A percentile compares a stretch with the other conserved stretches of the same genome.
Evolutionary conservation across 2,329 filamentous ascomycete species (phyloP).

Genomic region (Sclerotinia glacialis): DNA sequence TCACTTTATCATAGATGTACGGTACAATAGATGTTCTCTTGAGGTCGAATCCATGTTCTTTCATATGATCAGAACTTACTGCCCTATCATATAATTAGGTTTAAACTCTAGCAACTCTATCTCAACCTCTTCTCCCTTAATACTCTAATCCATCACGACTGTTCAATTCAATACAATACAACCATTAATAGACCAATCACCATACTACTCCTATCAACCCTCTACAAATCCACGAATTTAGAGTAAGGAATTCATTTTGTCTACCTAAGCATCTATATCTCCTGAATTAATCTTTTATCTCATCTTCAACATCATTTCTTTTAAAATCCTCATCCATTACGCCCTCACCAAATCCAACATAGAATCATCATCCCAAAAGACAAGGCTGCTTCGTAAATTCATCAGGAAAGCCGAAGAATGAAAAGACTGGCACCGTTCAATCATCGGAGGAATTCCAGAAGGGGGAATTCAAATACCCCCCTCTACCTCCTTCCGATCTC

Average conservation of each 20-base stretch:
- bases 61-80: too few relatives aligned
- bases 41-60: too few relatives aligned
- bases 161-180: neutral
- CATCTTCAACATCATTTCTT: neutral
- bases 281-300: slow-evolving; percentile 2
- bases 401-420: neutral
- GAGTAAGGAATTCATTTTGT: slow-evolving; percentile 11
- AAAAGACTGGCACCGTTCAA: neutral
- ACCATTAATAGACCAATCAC: neutral
- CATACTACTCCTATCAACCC: neutral
- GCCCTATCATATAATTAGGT: too few relatives aligned
- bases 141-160: neutral
- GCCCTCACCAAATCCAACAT: neutral
- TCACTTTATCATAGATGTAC: neutral
- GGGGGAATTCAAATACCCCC: slow-evolving; percentile 18
- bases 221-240: neutral
- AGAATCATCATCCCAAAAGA: neutral
- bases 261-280: slow-evolving; percentile 9
- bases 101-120: too few relatives aligned
- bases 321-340: neutral
- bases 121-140: too few relatives aligned
- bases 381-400: neutral
- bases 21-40: too few relatives aligned
- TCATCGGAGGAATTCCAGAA: slow-evolving; percentile 17
- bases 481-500: slow-evolving; percentile 12